phyloP scores from a whole-genome alignment of 2,329 filamentous ascomycete genomes.

The Beauveria asiatica region DNA sequence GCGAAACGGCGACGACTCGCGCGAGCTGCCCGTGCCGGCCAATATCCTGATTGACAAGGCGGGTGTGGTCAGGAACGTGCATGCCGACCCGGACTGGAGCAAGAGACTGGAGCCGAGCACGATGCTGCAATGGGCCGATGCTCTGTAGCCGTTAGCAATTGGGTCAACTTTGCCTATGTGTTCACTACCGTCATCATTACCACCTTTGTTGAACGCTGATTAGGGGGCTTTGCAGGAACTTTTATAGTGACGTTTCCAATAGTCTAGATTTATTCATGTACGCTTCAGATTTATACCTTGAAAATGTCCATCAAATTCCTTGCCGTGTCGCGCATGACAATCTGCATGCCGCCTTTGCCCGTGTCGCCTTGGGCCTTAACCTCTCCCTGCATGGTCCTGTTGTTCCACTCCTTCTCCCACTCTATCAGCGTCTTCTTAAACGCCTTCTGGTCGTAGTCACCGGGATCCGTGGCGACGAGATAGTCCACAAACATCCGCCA shows the following conservation, averaged over 20 bases:
- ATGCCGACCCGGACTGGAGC: conserved; percentile 28
- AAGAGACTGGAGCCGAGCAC: conserved; percentile 27
- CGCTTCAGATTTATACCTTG: not conserved
- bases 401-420: conserved; percentile 6
- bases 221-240: no score
- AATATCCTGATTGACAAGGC: conserved; percentile 29
- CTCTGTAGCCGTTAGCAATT: conserved; percentile 7
- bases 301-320: conserved; percentile 1
- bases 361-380: not conserved
- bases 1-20: conserved; percentile 29
- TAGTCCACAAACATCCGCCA: conserved; percentile 36
- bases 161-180: no score
- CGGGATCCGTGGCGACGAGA: conserved; percentile 15
- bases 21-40: conserved; percentile 30
- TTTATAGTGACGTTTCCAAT: not conserved
- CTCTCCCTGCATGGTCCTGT: not conserved
- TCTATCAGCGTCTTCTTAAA: not conserved
- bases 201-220: no score
- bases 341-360: not conserved
- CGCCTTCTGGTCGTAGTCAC: not conserved
- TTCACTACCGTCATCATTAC: no score
- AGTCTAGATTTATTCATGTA: not conserved
- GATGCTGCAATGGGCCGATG: conserved; percentile 27
- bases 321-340: not conserved
- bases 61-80: conserved; percentile 27